Evolutionary conservation across 371 early-diverging fungal genomes (phyloP).

Genomic region (Lichtheimia ornata): DNA sequence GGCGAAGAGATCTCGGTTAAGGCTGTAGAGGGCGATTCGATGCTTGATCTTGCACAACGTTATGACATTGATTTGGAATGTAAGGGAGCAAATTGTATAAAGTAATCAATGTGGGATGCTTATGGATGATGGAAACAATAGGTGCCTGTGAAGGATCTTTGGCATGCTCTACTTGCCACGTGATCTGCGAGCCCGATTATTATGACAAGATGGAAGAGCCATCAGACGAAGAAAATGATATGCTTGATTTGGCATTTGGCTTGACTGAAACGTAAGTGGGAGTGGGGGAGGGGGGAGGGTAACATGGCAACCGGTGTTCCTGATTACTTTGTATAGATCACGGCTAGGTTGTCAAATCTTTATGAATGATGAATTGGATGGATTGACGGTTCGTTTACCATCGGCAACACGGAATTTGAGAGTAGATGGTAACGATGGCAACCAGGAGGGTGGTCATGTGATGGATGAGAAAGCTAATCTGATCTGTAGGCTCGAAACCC

Average conservation of each 20-base stretch:
- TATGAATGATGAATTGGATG: conserved; percentile 84
- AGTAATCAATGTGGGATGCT: neutral
- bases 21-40: conserved; percentile 83
- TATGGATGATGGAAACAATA: conserved; percentile 22
- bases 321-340: conserved; percentile 59
- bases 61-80: conserved; percentile 98
- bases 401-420: conserved; percentile 96
- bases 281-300: conserved; percentile 13
- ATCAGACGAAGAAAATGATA: conserved; percentile 98
- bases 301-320: neutral
- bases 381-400: conserved; percentile 89
- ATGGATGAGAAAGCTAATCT: neutral
- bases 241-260: conserved; percentile 98
- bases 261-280: conserved; percentile 87
- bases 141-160: conserved; percentile 98
- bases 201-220: conserved; percentile 92
- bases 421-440: conserved; percentile 76
- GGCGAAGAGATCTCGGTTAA: conserved; percentile 77
- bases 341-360: conserved; percentile 97
- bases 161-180: conserved; percentile 98
- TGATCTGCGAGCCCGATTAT: conserved; percentile 85
- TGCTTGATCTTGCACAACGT: conserved; percentile 95
- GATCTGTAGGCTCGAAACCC: conserved; percentile 45
- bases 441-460: neutral
- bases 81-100: conserved; percentile 16